Percentiles rank a stretch among this genome's conserved stretches.
Evolutionary conservation across 1,139 yeast genomes (phyloP).

Genomic region (Diutina scorzettiae): DNA sequence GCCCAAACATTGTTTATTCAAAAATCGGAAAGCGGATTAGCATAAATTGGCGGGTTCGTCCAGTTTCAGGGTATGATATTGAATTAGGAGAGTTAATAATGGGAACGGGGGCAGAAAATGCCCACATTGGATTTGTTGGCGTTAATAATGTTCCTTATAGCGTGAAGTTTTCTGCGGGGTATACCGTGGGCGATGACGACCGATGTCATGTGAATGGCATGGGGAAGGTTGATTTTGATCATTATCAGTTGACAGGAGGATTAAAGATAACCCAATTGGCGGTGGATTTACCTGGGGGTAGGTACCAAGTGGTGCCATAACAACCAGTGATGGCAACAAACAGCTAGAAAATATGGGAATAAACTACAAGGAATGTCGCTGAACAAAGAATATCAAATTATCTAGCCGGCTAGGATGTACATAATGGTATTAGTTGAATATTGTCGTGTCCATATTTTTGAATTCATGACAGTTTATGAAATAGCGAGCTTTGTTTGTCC

Average conservation of each 20-base stretch:
- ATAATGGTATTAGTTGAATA: background rate
- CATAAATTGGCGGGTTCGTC: background rate
- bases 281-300: background rate
- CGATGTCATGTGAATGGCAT: background rate
- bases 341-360: no score
- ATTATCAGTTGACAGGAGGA: conserved; percentile 1
- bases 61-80: conserved; percentile 2
- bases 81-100: conserved; percentile 3
- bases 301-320: conserved; percentile 1
- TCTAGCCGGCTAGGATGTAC: background rate
- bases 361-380: no score
- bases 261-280: background rate
- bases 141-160: background rate
- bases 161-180: background rate
- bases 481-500: no score
- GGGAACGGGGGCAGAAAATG: background rate
- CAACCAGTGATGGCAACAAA: no score
- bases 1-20: background rate
- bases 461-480: no score
- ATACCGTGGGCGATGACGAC: background rate
- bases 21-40: background rate
- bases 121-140: background rate
- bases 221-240: conserved; percentile 5
- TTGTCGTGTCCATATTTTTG: background rate
- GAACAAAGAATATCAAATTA: no score